Percentiles rank a stretch among this genome's conserved stretches.
Conservation (phyloP, 805 yeast species). For the Candida koratica region DNA sequence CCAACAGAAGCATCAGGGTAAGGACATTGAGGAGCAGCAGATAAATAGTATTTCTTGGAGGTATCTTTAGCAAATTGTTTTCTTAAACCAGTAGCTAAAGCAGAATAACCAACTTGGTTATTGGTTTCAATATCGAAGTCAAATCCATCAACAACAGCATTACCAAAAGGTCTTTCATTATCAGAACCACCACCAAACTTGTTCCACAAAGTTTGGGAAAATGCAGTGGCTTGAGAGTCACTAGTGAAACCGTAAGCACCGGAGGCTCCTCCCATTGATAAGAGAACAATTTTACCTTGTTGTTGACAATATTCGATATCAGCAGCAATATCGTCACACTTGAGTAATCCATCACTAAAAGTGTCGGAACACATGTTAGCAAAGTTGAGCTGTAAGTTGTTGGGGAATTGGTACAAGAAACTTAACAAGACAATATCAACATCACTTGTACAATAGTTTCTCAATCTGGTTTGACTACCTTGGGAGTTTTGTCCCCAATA, state of each 20-base stretch:
- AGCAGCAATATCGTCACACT: constrained; percentile 42
- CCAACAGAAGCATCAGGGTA: constrained; percentile 38
- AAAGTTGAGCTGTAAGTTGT: constrained; percentile 31
- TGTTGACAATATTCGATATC: constrained; percentile 76
- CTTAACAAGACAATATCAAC: constrained; percentile 73
- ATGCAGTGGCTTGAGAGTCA: constrained; percentile 50
- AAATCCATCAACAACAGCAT: constrained; percentile 78
- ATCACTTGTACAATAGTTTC: constrained; percentile 60
- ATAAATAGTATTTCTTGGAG: constrained; percentile 27
- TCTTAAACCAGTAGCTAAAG: constrained; percentile 38
- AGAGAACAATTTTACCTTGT: constrained; percentile 69
- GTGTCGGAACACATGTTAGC: constrained; percentile 46
- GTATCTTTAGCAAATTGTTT: constrained; percentile 21
- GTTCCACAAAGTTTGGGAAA: constrained; percentile 44
- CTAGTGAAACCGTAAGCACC: constrained; percentile 39
- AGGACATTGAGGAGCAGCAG: constrained; percentile 40
- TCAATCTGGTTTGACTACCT: constrained; percentile 34
- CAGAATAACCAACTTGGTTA: constrained; percentile 60
- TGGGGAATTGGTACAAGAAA: constrained; percentile 62
- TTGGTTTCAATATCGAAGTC: constrained; percentile 68
- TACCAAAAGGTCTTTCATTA: constrained; percentile 57
- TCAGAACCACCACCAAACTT: constrained; percentile 35
- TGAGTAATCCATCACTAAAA: constrained; percentile 41
- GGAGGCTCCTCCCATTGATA: constrained; percentile 61
- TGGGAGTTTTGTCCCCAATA: constrained; percentile 30